Evolutionary conservation across 1,284 basidiomycete species (phyloP), one percentile per base, ranked within the genome.

Genomic region (Cronartium quercuum): DNA sequence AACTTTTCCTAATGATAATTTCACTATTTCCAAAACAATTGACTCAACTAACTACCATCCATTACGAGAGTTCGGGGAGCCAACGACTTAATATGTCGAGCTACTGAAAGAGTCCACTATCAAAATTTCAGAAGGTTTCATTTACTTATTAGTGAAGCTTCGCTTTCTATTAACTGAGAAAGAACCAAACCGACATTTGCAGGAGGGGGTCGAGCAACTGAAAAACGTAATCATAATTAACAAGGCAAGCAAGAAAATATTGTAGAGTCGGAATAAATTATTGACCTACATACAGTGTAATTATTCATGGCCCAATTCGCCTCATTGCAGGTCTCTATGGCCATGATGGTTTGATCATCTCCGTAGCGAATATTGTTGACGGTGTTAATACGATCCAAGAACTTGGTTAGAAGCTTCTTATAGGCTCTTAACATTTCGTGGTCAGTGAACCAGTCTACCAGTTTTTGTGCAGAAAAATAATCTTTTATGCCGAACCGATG

Each of bases 11-110:
- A n/a, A n/a, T n/a, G n/a, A n/a, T n/a, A n/a, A n/a, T n/a, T n/a
- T n/a, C n/a, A n/a, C n/a, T n/a, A n/a, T n/a, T n/a, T n/a, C n/a
- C n/a, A n/a, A n/a, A n/a, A n/a, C n/a, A n/a, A n/a, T n/a, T n/a
- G 29, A 34, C 60, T 61, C 29, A 38, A 74, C 71, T 66, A 74
- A 57, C 71, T 74, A 38, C 71, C 71, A 74, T 74, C 71, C 63
- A 74, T 74, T 7, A 74, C 71, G 51, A 74, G 60, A 66, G 63
- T 66, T 24, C 66, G 66, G 12, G 71, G 71, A 44, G 71, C 71
- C 1, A 74, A 42, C 37, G 64, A 66, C 42, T 74, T 74, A 55
- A 74, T 66, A 35, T 74, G 64, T 37, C 64, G 9, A 9, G 71
- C 71, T 13, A 74, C 60, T 66, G 51, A 62, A 44, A 74, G 35